phyloP scores from a whole-genome alignment of 148 eudicot species.

The Persicaria maculosa region DNA sequence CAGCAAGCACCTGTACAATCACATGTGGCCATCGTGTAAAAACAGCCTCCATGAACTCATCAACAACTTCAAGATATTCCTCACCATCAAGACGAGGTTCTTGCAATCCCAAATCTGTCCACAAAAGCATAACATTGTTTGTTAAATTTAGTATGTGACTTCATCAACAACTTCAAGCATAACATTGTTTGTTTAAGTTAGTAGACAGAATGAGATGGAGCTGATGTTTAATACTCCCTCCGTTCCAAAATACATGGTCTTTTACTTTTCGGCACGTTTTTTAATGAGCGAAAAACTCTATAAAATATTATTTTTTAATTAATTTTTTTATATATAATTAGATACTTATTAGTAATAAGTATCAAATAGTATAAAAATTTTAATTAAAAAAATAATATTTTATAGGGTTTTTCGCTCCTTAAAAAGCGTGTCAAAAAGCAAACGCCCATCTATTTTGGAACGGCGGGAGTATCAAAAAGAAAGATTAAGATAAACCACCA shows the following conservation, averaged over 20 bases:
- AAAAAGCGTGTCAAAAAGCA: too few relatives aligned
- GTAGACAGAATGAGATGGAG: background rate
- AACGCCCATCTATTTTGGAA: too few relatives aligned
- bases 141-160: background rate
- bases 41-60: slow-evolving; percentile 96
- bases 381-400: too few relatives aligned
- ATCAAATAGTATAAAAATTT: too few relatives aligned
- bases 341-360: too few relatives aligned
- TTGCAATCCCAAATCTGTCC: slow-evolving; percentile 88
- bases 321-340: too few relatives aligned
- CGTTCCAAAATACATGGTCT: too few relatives aligned
- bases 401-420: too few relatives aligned
- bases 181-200: background rate
- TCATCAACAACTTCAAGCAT: background rate
- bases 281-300: too few relatives aligned
- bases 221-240: background rate
- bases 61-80: slow-evolving; percentile 79
- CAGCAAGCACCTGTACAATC: slow-evolving; percentile 66
- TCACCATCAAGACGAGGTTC: slow-evolving; percentile 93
- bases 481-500: background rate
- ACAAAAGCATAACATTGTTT: background rate
- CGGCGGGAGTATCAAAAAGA: too few relatives aligned
- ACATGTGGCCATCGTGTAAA: slow-evolving; percentile 97
- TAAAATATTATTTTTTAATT: too few relatives aligned
- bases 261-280: too few relatives aligned